phyloP scores from a whole-genome alignment of 805 yeast genomes.

The Candida palmyrensis region DNA sequence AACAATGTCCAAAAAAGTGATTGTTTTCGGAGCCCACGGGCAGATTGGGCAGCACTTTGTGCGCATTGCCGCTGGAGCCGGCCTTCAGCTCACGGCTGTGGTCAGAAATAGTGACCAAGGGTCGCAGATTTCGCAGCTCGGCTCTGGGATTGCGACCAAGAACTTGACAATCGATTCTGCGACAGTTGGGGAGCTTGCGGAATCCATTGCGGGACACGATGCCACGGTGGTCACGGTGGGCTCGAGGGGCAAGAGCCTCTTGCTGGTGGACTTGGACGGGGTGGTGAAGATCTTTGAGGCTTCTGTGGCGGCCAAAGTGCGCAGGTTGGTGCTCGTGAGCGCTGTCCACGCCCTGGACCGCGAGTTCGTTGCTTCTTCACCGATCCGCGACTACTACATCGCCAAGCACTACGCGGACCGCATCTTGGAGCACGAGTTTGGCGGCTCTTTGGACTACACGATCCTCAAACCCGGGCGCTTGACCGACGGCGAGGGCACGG shows the following conservation, averaged over 20 bases:
- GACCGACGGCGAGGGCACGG: constrained; percentile 36
- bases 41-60: constrained; percentile 49
- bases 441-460: constrained; percentile 45
- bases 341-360: constrained; percentile 53
- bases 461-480: constrained; percentile 52
- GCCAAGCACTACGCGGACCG: constrained; percentile 61
- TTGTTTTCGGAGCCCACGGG: constrained; percentile 58
- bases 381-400: constrained; percentile 45
- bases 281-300: constrained; percentile 56
- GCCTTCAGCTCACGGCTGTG: constrained; percentile 30
- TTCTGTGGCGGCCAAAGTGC: constrained; percentile 36
- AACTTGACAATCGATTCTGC: constrained; percentile 36
- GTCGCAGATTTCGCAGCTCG: constrained; percentile 29
- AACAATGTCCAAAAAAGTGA: constrained; percentile 8
- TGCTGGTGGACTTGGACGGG: constrained; percentile 58
- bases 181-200: constrained; percentile 26
- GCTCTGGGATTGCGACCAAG: constrained; percentile 28
- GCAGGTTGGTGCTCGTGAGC: constrained; percentile 49
- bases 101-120: constrained; percentile 45
- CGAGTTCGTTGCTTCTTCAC: constrained; percentile 34
- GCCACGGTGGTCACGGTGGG: constrained; percentile 62
- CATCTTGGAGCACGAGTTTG: constrained; percentile 30
- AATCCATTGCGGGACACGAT: constrained; percentile 41
- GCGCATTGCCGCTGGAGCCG: constrained; percentile 21
- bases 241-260: constrained; percentile 51